Conservation (phyloP, 371 early-diverging fungal species). For the Mortierella sp. region DNA sequence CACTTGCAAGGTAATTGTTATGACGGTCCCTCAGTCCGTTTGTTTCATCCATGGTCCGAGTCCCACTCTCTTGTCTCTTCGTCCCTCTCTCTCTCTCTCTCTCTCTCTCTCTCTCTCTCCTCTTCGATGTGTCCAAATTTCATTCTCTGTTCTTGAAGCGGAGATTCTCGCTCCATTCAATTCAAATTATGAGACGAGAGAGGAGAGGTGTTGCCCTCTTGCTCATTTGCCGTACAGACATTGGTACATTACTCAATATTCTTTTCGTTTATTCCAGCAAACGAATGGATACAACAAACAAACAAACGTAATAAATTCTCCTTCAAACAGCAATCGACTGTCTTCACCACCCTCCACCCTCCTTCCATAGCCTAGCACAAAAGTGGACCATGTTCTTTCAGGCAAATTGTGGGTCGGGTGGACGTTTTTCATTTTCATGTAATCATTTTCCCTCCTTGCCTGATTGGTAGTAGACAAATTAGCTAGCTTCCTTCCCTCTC, state of each 20-base stretch:
- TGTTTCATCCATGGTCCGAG: constrained; percentile 9
- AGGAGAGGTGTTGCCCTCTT: background rate
- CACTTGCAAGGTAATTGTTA: background rate
- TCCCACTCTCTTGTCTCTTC: background rate
- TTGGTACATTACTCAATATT: background rate
- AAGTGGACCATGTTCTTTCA: background rate
- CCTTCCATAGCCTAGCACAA: background rate
- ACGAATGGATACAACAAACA: background rate
- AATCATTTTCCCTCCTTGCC: background rate
- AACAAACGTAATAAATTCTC: background rate
- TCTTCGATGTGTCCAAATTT: background rate
- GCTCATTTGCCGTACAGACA: background rate
- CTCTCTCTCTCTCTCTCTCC: background rate
- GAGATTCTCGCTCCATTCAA: background rate
- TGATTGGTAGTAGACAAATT: too few relatives aligned
- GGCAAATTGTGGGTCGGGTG: background rate
- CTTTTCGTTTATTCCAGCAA: too few relatives aligned
- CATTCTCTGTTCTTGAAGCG: background rate
- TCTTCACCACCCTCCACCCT: background rate
- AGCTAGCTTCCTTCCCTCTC: background rate
- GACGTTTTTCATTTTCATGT: background rate
- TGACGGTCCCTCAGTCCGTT: background rate
- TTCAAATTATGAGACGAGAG: background rate
- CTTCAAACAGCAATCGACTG: background rate
- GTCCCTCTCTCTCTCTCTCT: background rate